phyloP scores from a whole-genome alignment of 2,329 filamentous ascomycete species.

The Clarireedia sp. region DNA sequence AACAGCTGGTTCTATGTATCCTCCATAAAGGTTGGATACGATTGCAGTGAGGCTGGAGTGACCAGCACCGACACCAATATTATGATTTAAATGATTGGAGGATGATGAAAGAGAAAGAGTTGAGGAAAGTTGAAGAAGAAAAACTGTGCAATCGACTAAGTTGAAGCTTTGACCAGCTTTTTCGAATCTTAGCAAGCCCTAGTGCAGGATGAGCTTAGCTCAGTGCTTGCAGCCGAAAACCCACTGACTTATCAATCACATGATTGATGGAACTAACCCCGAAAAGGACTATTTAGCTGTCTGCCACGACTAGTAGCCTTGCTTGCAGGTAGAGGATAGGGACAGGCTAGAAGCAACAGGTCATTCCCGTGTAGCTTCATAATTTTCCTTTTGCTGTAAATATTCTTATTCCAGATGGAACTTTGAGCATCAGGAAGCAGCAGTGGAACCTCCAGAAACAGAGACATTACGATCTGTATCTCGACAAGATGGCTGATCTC shows the following conservation, averaged over 20 bases:
- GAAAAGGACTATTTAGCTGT: too few species aligned
- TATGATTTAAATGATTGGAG: background rate
- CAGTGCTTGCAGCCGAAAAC: background rate
- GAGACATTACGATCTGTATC: background rate
- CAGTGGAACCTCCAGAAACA: background rate
- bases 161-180: background rate
- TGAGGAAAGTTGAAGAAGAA: background rate
- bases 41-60: conserved; percentile 18
- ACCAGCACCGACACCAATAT: conserved; percentile 23
- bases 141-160: background rate
- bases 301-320: too few species aligned
- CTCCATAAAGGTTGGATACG: conserved; percentile 16
- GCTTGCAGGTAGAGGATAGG: too few species aligned
- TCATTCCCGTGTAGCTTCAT: too few species aligned
- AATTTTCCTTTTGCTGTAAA: background rate
- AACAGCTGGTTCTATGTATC: conserved; percentile 14
- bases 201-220: too few species aligned
- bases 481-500: conserved; percentile 14
- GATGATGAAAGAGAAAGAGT: conserved; percentile 3
- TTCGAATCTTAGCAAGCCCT: background rate
- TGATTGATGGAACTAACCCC: background rate
- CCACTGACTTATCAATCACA: background rate
- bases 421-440: background rate
- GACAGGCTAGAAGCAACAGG: too few species aligned
- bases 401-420: background rate